Conservation (phyloP, 192 early-diverging fungal genomes). For the Backusella sp. region DNA sequence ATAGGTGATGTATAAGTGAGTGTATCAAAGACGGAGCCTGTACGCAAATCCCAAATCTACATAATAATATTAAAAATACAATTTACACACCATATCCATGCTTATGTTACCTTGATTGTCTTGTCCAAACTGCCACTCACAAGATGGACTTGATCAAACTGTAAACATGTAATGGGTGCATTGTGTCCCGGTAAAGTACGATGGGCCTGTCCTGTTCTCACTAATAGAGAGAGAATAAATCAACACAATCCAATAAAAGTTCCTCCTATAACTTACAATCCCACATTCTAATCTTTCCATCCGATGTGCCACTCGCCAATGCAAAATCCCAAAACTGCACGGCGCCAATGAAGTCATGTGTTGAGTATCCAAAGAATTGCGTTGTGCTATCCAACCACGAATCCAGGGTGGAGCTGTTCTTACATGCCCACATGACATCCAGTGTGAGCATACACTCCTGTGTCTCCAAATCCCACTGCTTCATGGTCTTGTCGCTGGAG, state of each 20-base stretch:
- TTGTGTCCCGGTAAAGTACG: constrained; percentile 69
- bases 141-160: constrained; percentile 70
- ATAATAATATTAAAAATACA: not conserved
- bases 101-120: constrained; percentile 45
- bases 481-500: constrained; percentile 72
- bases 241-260: not conserved
- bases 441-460: constrained; percentile 63
- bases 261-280: constrained; percentile 64
- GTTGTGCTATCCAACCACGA: not conserved
- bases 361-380: constrained; percentile 30
- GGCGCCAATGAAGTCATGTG: constrained; percentile 62
- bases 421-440: constrained; percentile 68
- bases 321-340: constrained; percentile 75
- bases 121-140: constrained; percentile 70
- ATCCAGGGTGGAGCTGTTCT: not conserved
- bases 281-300: constrained; percentile 77
- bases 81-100: not conserved
- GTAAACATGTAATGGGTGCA: constrained; percentile 56
- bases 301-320: constrained; percentile 69
- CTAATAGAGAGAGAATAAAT: constrained; percentile 21
- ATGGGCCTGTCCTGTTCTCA: constrained; percentile 71
- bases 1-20: constrained; percentile 56
- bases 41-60: constrained; percentile 77
- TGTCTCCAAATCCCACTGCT: constrained; percentile 75
- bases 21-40: constrained; percentile 59